phyloP scores from a whole-genome alignment of 352 stramenopile species.

The Phytopythium cucurbitacearum region DNA sequence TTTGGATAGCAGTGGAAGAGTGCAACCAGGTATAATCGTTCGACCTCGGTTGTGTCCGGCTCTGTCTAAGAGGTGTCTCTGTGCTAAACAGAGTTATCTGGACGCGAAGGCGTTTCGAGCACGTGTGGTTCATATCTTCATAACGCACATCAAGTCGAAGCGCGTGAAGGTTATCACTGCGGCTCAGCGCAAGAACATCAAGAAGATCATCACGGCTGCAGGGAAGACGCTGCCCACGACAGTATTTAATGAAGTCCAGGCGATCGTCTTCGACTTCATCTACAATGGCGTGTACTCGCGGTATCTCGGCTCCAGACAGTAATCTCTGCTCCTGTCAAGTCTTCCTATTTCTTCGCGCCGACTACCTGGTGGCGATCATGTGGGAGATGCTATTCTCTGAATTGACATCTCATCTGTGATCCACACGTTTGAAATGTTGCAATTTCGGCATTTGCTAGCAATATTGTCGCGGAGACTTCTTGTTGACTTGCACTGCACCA shows the following conservation, averaged over 20 bases:
- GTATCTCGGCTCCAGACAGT: conserved; percentile 22
- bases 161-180: conserved; percentile 60
- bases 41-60: background rate
- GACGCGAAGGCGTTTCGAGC: conserved; percentile 36
- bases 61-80: background rate
- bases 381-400: no score
- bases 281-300: conserved; percentile 47
- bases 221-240: conserved; percentile 34
- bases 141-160: conserved; percentile 58
- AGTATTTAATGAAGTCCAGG: conserved; percentile 55
- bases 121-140: conserved; percentile 39
- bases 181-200: conserved; percentile 62
- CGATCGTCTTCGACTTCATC: conserved; percentile 54
- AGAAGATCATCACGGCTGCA: conserved; percentile 56
- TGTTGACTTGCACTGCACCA: no score
- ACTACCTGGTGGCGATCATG: background rate
- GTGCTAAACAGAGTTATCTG: conserved; percentile 10
- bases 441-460: no score
- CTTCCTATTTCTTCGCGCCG: background rate
- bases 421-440: no score
- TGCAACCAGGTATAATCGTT: conserved; percentile 33
- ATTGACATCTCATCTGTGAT: no score
- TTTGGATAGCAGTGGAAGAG: conserved; percentile 60
- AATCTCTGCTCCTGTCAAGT: background rate
- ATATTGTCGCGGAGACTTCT: no score